Conservation (phyloP, 495 filamentous ascomycete species). For the Aspergillus conjunctus region DNA sequence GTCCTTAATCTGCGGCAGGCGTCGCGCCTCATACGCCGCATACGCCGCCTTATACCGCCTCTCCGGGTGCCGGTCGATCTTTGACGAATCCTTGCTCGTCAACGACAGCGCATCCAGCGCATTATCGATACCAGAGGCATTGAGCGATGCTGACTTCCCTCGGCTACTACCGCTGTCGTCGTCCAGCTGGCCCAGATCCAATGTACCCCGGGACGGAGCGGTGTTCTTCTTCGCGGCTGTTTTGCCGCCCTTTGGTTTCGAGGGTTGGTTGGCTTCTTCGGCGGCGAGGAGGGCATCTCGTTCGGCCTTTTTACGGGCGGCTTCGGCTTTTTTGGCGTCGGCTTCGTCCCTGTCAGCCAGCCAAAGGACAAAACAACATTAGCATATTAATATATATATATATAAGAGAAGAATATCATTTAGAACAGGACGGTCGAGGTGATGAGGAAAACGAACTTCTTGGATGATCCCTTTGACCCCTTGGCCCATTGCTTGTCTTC, state of each 20-base stretch:
- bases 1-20: constrained; percentile 78
- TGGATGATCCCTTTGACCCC: constrained; percentile 78
- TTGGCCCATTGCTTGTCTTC: constrained; percentile 83
- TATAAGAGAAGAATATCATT: neutral
- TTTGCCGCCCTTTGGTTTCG: constrained; percentile 63
- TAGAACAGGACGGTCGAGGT: neutral
- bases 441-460: constrained; percentile 62
- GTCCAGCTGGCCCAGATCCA: constrained; percentile 72
- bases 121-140: constrained; percentile 86
- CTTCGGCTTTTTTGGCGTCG: constrained; percentile 82
- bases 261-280: constrained; percentile 69
- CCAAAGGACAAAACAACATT: neutral
- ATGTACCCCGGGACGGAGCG: constrained; percentile 35
- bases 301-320: constrained; percentile 85
- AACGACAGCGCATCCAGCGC: constrained; percentile 81
- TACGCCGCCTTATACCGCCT: constrained; percentile 85
- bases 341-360: constrained; percentile 79
- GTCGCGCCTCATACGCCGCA: constrained; percentile 80
- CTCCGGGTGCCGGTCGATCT: constrained; percentile 86
- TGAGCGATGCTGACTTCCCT: constrained; percentile 56
- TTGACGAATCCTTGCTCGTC: constrained; percentile 53
- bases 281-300: constrained; percentile 78
- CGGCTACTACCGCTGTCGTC: constrained; percentile 44
- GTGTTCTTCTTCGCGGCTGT: constrained; percentile 66
- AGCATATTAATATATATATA: neutral